Percentiles rank a stretch among this genome's conserved stretches.
Conservation (phyloP, 1,284 basidiomycete species). For the Pseudozyma pruni region DNA sequence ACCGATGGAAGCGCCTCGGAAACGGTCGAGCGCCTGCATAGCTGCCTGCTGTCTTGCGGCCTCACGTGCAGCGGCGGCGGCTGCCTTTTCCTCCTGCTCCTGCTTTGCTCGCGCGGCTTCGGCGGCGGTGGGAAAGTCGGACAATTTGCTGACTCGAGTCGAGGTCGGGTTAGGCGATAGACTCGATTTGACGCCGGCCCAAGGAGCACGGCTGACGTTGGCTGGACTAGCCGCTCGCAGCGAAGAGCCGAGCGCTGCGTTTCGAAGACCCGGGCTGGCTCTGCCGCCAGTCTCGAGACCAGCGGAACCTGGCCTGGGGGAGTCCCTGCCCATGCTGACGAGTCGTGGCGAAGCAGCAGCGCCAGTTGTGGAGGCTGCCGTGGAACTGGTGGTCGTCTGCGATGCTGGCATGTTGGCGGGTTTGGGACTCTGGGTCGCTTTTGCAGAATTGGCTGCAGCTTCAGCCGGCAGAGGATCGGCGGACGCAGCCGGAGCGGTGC, state of each 20-base stretch:
- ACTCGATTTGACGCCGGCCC: constrained; percentile 50
- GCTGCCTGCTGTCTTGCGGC: constrained; percentile 52
- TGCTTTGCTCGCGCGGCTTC: constrained; percentile 60
- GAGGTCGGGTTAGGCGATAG: constrained; percentile 24
- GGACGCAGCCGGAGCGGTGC: neutral
- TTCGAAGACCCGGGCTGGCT: constrained; percentile 52
- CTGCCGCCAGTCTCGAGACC: constrained; percentile 41
- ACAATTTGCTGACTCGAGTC: constrained; percentile 25
- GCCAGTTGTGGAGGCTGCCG: constrained; percentile 5
- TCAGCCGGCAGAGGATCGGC: constrained; percentile 32
- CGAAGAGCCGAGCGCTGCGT: constrained; percentile 45
- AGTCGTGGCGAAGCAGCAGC: constrained; percentile 50
- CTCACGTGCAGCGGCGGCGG: constrained; percentile 54
- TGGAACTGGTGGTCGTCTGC: constrained; percentile 3
- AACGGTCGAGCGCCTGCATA: constrained; percentile 60
- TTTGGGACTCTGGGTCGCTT: constrained; percentile 27
- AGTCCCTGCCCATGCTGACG: constrained; percentile 48
- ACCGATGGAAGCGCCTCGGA: constrained; percentile 56
- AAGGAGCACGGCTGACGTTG: constrained; percentile 49
- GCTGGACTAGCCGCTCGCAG: constrained; percentile 38
- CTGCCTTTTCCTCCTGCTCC: constrained; percentile 60
- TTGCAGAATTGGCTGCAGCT: constrained; percentile 25
- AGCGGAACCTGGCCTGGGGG: constrained; percentile 37
- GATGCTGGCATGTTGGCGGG: constrained; percentile 15
- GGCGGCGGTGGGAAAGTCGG: constrained; percentile 66